Conservation (phyloP, 2,329 filamentous ascomycete species). For the Ophiostoma pallidulum region DNA sequence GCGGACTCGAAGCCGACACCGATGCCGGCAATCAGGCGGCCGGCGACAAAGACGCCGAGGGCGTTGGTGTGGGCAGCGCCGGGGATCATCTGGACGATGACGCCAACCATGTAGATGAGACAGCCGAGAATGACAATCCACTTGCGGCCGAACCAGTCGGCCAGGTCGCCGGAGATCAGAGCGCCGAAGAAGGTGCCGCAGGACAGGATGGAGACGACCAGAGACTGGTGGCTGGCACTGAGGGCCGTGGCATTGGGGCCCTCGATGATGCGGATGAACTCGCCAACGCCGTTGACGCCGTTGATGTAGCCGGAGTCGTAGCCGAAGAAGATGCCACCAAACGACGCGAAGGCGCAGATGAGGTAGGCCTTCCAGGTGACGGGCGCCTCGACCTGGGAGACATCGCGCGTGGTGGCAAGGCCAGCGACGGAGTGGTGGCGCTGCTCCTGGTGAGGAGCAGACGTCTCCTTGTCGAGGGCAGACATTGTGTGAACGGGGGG, state of each 20-base stretch:
- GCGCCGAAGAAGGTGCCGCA: slow-evolving; percentile 71
- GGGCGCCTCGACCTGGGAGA: slow-evolving; percentile 55
- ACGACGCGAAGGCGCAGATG: slow-evolving; percentile 61
- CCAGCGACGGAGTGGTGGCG: slow-evolving; percentile 10
- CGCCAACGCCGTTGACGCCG: slow-evolving; percentile 45
- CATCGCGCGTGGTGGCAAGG: slow-evolving; percentile 33
- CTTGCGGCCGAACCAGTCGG: slow-evolving; percentile 66
- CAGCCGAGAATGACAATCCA: slow-evolving; percentile 65
- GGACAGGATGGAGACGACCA: slow-evolving; percentile 68
- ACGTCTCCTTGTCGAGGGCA: slow-evolving; percentile 12
- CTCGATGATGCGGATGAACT: slow-evolving; percentile 45
- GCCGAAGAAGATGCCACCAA: slow-evolving; percentile 68
- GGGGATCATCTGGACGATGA: slow-evolving; percentile 54
- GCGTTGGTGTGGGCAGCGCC: slow-evolving; percentile 36
- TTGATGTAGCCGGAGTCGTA: slow-evolving; percentile 72
- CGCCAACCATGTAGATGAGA: slow-evolving; percentile 58
- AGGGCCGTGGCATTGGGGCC: slow-evolving; percentile 28
- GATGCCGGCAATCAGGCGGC: slow-evolving; percentile 65
- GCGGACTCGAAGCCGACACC: slow-evolving; percentile 76
- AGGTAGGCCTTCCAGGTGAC: slow-evolving; percentile 60
- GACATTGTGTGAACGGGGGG: slow-evolving; percentile 9
- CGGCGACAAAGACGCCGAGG: slow-evolving; percentile 56
- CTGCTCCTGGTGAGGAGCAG: slow-evolving; percentile 1
- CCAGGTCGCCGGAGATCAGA: slow-evolving; percentile 65
- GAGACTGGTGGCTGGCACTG: slow-evolving; percentile 36